Percentiles rank a stretch among this genome's conserved stretches.
Evolutionary conservation across 148 eudicot genomes (phyloP).

Genomic region (Diospyros kaki): DNA sequence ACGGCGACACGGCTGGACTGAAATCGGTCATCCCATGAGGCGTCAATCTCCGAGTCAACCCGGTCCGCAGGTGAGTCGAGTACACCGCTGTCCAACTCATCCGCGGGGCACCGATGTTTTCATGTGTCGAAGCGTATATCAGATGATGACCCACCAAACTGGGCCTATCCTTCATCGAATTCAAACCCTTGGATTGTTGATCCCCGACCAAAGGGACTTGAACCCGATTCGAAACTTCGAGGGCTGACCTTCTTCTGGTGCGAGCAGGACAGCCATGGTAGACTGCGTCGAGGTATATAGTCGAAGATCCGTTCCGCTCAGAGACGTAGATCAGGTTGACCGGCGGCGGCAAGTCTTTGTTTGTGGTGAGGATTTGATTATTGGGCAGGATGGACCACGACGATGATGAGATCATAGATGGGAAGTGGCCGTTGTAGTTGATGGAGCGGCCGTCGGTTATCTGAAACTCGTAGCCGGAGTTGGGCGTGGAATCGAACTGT

Average conservation of each 20-base stretch:
- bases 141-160: constrained; percentile 26
- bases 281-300: no score
- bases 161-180: constrained; percentile 37
- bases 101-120: constrained; percentile 46
- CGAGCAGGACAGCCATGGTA: constrained; percentile 5
- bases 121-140: constrained; percentile 65
- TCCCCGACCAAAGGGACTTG: no score
- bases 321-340: no score
- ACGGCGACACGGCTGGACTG: constrained; percentile 1
- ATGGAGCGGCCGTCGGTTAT: no score
- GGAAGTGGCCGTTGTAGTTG: neutral
- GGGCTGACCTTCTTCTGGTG: constrained; percentile 25
- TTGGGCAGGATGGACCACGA: constrained; percentile 20
- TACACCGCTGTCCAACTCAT: constrained; percentile 78
- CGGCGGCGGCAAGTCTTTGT: constrained; percentile 24
- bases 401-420: constrained; percentile 13
- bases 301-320: no score
- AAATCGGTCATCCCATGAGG: constrained; percentile 53
- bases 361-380: neutral
- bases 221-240: neutral
- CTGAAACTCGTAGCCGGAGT: neutral
- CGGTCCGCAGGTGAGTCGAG: constrained; percentile 47
- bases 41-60: constrained; percentile 57
- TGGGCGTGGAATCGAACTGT: no score
- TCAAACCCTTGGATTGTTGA: constrained; percentile 5